Base-by-base conservation (phyloP, 1,284 basidiomycete genomes). In the Coniferiporia weirii region DNA sequence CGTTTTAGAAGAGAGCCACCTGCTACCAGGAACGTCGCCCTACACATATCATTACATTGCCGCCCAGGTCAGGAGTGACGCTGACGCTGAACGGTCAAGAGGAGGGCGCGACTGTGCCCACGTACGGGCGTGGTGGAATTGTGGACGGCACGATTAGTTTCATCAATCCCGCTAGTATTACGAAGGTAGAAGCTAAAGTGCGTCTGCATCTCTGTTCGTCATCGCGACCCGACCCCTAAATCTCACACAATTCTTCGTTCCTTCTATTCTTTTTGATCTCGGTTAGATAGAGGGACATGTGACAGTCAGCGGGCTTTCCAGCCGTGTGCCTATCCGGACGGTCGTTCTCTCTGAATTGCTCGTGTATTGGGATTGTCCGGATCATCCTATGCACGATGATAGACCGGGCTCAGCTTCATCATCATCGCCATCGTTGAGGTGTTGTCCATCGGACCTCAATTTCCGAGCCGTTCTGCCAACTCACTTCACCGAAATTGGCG, bases 271-370 rank as follows among this genome's bases (percentile, higher is more conserved):
- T 46, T 46, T 9, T 46, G 44, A 46, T 46, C 15, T 36, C 6
- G 50, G 17, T 40, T 36, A 61, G 60, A 52, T 61, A 13, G 60
- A 61, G 38, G 60, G 55, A 9, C 52, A 61, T 44, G 55, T 61
- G 19, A 51, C 34, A 38, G 45, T 57, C 8, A 19, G 49, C 13
- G 60, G 57, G 36, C 20, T 53, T 34, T 55, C 32, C 15, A 51
- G 57, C 12, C 59, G 47, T n/a, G 53, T 47, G 8, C 34, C 59
- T n/a, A 27, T 36, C 9, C 38, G 44, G 7, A 55, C 52, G 8
- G 17, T 27, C 2, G 48, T 59, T n/a, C 48, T 62, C 6, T 62
- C 61, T 19, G 61, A 62, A 36, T n/a, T 49, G 35, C 44, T 62
- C 5, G 56, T 59, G 13, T 52, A 13, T 32, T 62, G 61, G 61